Conservation (phyloP, 371 early-diverging fungal genomes). For the Mucor piriformis region DNA sequence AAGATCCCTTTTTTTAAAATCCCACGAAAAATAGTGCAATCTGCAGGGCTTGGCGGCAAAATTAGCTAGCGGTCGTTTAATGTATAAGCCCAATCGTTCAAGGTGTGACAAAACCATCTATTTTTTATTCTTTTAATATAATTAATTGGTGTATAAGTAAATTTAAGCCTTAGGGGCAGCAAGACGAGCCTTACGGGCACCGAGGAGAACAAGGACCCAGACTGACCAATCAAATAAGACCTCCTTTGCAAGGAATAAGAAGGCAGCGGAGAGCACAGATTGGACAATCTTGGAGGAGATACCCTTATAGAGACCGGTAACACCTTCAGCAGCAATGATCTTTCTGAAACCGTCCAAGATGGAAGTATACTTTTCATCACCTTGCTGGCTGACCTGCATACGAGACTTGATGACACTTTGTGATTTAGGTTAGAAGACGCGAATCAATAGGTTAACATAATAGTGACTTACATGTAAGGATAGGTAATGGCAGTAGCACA, state of each 20-base stretch:
- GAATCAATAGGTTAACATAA: too few relatives aligned
- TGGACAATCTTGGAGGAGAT: conserved; percentile 91
- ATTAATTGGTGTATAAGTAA: background rate
- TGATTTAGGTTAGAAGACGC: too few relatives aligned
- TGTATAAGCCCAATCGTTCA: too few relatives aligned
- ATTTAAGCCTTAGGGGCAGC: conserved; percentile 14
- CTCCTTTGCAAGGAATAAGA: conserved; percentile 93
- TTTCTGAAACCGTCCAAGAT: conserved; percentile 88
- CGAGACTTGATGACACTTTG: conserved; percentile 86
- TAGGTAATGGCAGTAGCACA: conserved; percentile 94
- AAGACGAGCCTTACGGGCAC: conserved; percentile 46
- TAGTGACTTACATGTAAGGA: conserved; percentile 81
- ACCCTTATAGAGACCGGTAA: conserved; percentile 86
- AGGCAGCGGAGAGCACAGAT: conserved; percentile 89
- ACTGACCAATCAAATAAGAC: conserved; percentile 77
- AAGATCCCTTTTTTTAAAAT: too few relatives aligned
- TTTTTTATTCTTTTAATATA: background rate
- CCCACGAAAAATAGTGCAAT: too few relatives aligned
- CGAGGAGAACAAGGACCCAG: conserved; percentile 60
- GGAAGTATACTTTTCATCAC: conserved; percentile 75
- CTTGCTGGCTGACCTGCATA: conserved; percentile 92
- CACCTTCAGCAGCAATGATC: conserved; percentile 87
- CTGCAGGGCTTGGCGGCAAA: too few relatives aligned
- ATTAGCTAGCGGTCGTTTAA: too few relatives aligned
- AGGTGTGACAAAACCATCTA: conserved; percentile 4